Percentiles rank a stretch among this genome's conserved stretches.
These are phyloP conservation scores for Phlebiopsis gigantea DNA, from an alignment of 768 basidiomycete species.

Conservation along the genomic window DNA sequence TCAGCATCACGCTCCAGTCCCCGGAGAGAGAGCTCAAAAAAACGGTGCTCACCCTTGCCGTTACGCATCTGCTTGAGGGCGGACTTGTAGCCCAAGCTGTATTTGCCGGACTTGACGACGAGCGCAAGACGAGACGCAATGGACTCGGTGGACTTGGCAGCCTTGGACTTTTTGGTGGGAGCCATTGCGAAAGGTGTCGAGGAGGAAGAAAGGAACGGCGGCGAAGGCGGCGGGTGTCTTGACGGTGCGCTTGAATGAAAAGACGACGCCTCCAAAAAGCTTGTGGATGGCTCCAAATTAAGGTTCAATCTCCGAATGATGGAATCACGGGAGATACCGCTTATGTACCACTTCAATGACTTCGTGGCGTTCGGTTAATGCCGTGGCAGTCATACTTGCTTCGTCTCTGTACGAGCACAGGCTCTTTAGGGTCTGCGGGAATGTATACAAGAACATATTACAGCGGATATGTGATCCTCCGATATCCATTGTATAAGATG, in stretches of 20 bases:
- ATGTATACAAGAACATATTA: too few relatives aligned
- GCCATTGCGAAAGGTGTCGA: constrained; percentile 56
- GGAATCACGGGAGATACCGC: background rate
- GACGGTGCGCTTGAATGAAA: constrained; percentile 10
- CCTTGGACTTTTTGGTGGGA: constrained; percentile 92
- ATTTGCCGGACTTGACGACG: constrained; percentile 99
- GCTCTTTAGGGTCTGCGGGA: too few relatives aligned
- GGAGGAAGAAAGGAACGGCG: constrained; percentile 14
- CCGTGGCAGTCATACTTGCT: too few relatives aligned
- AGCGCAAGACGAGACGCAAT: constrained; percentile 89
- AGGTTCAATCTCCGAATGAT: constrained; percentile 22
- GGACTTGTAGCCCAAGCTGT: constrained; percentile 95
- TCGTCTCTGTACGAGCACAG: too few relatives aligned
- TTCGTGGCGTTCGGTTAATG: background rate
- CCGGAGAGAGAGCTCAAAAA: constrained; percentile 48
- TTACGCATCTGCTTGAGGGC: constrained; percentile 97
- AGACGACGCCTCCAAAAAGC: constrained; percentile 7
- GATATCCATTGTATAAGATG: too few relatives aligned
- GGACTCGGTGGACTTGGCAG: constrained; percentile 89
- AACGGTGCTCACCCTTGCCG: constrained; percentile 81
- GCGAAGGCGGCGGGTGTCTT: constrained; percentile 17
- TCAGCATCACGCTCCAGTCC: constrained; percentile 99
- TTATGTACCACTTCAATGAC: constrained; percentile 1
- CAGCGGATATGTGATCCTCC: too few relatives aligned
- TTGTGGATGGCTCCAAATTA: constrained; percentile 25